Evolutionary conservation across 2,329 filamentous ascomycete genomes (phyloP).

Genomic region (Colletotrichum nymphaeae): DNA sequence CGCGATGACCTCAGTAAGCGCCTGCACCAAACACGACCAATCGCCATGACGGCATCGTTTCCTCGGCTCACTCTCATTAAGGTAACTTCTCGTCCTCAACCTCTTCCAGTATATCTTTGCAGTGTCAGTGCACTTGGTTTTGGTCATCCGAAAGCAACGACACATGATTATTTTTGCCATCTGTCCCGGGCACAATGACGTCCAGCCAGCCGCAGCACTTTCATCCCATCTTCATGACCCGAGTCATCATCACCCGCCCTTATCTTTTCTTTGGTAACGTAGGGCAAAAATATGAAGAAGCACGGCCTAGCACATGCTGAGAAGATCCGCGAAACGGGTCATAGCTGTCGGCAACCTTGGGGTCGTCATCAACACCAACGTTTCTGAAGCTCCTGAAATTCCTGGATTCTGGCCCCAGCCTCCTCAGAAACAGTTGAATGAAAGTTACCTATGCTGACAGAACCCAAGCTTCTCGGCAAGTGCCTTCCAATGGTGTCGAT

Average conservation of each 20-base stretch:
- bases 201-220: background rate
- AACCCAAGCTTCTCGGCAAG: slow-evolving; percentile 3
- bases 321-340: background rate
- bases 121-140: background rate
- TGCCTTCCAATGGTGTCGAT: slow-evolving; percentile 12
- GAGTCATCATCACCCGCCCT: background rate
- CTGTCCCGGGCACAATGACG: background rate
- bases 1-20: slow-evolving; percentile 15
- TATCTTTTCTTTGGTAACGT: background rate
- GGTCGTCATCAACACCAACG: slow-evolving; percentile 1
- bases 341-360: background rate
- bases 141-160: background rate
- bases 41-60: background rate
- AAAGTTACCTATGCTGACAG: background rate
- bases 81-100: background rate
- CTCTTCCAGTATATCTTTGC: background rate
- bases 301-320: slow-evolving; percentile 12
- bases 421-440: background rate
- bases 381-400: slow-evolving; percentile 4
- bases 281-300: background rate
- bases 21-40: background rate
- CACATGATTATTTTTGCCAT: background rate
- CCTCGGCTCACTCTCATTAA: background rate
- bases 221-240: slow-evolving; percentile 1
- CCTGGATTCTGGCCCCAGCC: slow-evolving; percentile 1